Evolutionary conservation across 306 rosid genomes (phyloP).

Genomic region (Lathyrus sativus): DNA sequence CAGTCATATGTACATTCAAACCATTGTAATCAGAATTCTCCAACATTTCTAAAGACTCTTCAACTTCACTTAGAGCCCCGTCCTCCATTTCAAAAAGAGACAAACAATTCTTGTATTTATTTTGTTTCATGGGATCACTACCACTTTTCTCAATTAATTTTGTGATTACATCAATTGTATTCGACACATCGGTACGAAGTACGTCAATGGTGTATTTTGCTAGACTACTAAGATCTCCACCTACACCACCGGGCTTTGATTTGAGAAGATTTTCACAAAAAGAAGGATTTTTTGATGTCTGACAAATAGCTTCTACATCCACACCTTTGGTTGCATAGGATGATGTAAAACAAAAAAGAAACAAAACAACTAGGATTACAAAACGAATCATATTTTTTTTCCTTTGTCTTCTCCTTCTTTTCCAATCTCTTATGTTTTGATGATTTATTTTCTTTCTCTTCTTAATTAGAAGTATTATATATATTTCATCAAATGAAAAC

Average conservation of each 20-base stretch:
- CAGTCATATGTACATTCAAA: background rate
- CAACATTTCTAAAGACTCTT: background rate
- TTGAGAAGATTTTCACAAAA: background rate
- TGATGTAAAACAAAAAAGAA: background rate
- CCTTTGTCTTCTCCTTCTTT: background rate
- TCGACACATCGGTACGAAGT: background rate
- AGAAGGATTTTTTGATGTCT: background rate
- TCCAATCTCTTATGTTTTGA: background rate
- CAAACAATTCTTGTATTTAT: background rate
- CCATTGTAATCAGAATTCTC: background rate
- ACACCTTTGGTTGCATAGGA: background rate
- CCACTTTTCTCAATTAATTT: background rate
- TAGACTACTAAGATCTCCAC: background rate
- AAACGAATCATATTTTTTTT: background rate
- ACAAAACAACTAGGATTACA: background rate
- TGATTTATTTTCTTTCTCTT: too few relatives aligned
- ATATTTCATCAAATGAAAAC: background rate
- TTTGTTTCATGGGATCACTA: background rate
- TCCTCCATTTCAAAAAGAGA: background rate
- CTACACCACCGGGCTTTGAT: background rate
- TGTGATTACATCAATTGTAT: background rate
- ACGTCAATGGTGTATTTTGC: background rate
- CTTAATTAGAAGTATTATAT: background rate
- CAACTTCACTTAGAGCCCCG: background rate
- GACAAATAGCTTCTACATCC: background rate